Percentiles rank a stretch among this genome's conserved stretches.
phyloP scores from a whole-genome alignment of 495 filamentous ascomycete species.

The Poronia punctata region DNA sequence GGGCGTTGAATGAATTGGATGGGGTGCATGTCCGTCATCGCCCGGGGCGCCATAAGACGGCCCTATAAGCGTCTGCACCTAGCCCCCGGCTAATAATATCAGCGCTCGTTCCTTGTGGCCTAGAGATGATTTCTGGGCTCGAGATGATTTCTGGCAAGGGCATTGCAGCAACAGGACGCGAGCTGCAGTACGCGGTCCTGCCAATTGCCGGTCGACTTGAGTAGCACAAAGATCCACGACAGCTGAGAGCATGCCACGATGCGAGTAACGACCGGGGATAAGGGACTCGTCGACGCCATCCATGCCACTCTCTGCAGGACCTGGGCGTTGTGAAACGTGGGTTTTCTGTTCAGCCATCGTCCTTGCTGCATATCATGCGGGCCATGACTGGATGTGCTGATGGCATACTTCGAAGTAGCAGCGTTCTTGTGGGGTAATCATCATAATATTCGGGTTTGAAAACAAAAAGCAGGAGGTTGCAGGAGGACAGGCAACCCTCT shows the following conservation, averaged over 20 bases:
- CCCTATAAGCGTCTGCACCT: too few species aligned
- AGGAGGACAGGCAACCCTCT: too few species aligned
- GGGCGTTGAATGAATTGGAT: too few species aligned
- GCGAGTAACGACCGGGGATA: conserved; percentile 5
- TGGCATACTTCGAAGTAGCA: conserved; percentile 5
- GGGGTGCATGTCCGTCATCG: too few species aligned
- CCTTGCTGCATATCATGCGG: conserved; percentile 9
- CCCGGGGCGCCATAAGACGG: too few species aligned
- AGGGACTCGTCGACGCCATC: conserved; percentile 4
- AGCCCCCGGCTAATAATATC: too few species aligned
- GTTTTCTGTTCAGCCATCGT: neutral
- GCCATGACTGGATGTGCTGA: conserved; percentile 4
- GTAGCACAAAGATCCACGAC: conserved; percentile 7
- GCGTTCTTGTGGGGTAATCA: neutral
- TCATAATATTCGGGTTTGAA: too few species aligned
- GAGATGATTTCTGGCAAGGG: conserved; percentile 1
- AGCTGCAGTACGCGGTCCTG: neutral
- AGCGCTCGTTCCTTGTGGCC: too few species aligned
- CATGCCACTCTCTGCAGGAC: conserved; percentile 7
- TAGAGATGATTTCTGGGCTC: too few species aligned
- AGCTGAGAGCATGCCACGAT: conserved; percentile 10
- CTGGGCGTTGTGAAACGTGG: conserved; percentile 7
- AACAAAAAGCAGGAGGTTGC: too few species aligned
- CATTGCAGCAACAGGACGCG: conserved; percentile 8
- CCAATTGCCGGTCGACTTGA: conserved; percentile 3